Percentiles rank a stretch among this genome's conserved stretches.
Evolutionary conservation across 495 filamentous ascomycete species (phyloP).

Genomic region (Achaetomiella virescens): DNA sequence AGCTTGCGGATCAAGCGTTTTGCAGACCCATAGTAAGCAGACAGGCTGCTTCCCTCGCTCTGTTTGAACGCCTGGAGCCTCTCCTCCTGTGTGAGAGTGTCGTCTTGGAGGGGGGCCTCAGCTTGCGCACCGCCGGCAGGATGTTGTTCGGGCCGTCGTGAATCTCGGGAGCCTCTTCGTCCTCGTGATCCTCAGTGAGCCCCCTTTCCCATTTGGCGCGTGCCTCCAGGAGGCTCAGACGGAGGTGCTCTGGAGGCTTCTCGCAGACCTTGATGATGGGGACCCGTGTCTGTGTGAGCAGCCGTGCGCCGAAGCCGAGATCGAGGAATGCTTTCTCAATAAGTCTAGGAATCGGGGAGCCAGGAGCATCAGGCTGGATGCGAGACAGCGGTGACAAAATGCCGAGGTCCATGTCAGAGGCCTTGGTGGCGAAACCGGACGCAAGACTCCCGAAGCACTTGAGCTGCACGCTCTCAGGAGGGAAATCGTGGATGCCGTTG

Average conservation of each 20-base stretch:
- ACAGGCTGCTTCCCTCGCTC: conserved; percentile 27
- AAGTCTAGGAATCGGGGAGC: conserved; percentile 54
- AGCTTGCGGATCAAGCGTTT: conserved; percentile 43
- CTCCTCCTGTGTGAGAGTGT: conserved; percentile 16
- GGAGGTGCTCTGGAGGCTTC: conserved; percentile 50
- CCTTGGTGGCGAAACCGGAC: conserved; percentile 66
- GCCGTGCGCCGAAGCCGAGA: conserved; percentile 57
- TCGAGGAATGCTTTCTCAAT: conserved; percentile 67
- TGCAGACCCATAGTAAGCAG: conserved; percentile 36
- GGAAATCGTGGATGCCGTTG: conserved; percentile 34
- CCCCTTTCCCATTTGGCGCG: conserved; percentile 56
- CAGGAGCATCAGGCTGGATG: conserved; percentile 41
- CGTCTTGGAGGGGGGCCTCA: neutral
- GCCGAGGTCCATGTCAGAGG: conserved; percentile 70
- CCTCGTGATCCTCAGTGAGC: conserved; percentile 32
- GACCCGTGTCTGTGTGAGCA: conserved; percentile 66
- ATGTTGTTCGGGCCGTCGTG: conserved; percentile 27
- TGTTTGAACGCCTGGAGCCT: conserved; percentile 34
- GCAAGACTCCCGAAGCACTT: conserved; percentile 66
- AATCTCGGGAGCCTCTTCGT: conserved; percentile 37
- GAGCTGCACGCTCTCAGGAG: conserved; percentile 48
- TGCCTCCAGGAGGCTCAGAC: conserved; percentile 46
- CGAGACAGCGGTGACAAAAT: conserved; percentile 53
- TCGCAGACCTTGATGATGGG: conserved; percentile 81
- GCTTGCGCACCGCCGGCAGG: conserved; percentile 9